These are phyloP conservation scores for Fusarium sp. DNA, from an alignment of 2,329 filamentous ascomycete genomes.

Conservation along the genomic window DNA sequence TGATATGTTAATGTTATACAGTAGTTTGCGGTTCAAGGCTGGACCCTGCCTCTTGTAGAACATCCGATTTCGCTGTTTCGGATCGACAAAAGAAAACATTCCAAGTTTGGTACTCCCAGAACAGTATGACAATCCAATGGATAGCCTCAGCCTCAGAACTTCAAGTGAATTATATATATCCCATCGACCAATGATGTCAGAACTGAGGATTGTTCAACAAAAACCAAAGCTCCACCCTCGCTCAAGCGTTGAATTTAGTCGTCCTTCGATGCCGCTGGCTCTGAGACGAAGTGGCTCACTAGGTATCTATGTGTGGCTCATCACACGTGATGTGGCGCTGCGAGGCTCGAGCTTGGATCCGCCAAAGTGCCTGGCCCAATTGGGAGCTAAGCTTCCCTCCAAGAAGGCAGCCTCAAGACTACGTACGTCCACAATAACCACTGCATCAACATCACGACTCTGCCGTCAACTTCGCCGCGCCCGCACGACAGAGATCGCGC, in stretches of 20 bases:
- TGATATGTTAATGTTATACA: neutral
- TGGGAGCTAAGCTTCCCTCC: conserved; percentile 46
- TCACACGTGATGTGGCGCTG: conserved; percentile 32
- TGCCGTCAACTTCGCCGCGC: conserved; percentile 28
- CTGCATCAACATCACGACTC: conserved; percentile 37
- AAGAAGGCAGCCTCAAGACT: conserved; percentile 49
- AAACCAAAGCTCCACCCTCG: conserved; percentile 9
- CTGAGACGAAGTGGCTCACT: conserved; percentile 21
- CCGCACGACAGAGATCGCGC: conserved; percentile 33
- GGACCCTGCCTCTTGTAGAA: conserved; percentile 12
- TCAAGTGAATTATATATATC: neutral
- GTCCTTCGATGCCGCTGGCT: neutral
- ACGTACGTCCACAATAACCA: conserved; percentile 47
- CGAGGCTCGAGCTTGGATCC: conserved; percentile 32
- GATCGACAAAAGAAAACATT: neutral
- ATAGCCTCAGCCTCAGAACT: neutral
- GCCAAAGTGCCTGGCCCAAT: conserved; percentile 41
- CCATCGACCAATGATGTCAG: conserved; percentile 28
- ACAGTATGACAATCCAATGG: no score
- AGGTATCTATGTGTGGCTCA: conserved; percentile 19
- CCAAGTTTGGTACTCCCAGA: no score
- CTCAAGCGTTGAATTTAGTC: neutral
- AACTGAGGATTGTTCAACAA: neutral
- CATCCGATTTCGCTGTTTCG: conserved; percentile 2
- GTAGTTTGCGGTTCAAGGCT: neutral